A percentile compares a stretch with the other conserved stretches of the same genome.
These are phyloP conservation scores for Fusarium graminum DNA, from an alignment of 2,329 filamentous ascomycete species.

Conservation along the genomic window DNA sequence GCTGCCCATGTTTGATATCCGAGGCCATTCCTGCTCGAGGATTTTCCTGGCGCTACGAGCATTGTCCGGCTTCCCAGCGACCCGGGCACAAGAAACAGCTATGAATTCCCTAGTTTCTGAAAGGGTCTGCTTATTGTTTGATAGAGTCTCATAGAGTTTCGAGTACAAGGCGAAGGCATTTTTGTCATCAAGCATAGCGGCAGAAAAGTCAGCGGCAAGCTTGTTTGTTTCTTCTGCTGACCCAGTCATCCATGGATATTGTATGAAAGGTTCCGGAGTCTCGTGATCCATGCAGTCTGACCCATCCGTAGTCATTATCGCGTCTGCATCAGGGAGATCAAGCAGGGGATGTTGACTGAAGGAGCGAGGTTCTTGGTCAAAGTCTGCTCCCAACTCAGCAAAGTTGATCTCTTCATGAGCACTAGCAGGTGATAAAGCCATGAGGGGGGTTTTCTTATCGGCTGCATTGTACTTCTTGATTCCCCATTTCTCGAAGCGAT, in stretches of 20 bases:
- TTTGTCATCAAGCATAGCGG: constrained; percentile 45
- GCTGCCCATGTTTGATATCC: background rate
- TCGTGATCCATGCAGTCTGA: constrained; percentile 25
- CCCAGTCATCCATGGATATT: constrained; percentile 36
- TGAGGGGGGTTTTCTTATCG: constrained; percentile 33
- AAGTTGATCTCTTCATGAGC: constrained; percentile 16
- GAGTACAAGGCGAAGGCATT: constrained; percentile 43
- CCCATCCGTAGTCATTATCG: constrained; percentile 1
- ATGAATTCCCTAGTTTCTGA: constrained; percentile 26
- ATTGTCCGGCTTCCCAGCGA: constrained; percentile 37
- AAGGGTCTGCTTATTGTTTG: background rate
- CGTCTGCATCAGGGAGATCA: background rate
- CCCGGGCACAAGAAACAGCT: constrained; percentile 40
- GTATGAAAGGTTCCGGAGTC: constrained; percentile 4
- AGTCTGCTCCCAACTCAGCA: constrained; percentile 7
- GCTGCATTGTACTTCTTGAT: constrained; percentile 47
- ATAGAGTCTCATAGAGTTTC: constrained; percentile 26
- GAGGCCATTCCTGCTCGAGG: constrained; percentile 20
- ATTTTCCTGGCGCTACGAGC: constrained; percentile 28
- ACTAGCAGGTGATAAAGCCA: constrained; percentile 7
- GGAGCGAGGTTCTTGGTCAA: constrained; percentile 6
- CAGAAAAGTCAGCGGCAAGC: constrained; percentile 47
- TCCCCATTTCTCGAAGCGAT: constrained; percentile 49
- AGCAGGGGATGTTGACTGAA: constrained; percentile 7
- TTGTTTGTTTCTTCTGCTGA: constrained; percentile 36